phyloP scores from a whole-genome alignment of 768 basidiomycete genomes.

The Leucogyrophana mollusca region DNA sequence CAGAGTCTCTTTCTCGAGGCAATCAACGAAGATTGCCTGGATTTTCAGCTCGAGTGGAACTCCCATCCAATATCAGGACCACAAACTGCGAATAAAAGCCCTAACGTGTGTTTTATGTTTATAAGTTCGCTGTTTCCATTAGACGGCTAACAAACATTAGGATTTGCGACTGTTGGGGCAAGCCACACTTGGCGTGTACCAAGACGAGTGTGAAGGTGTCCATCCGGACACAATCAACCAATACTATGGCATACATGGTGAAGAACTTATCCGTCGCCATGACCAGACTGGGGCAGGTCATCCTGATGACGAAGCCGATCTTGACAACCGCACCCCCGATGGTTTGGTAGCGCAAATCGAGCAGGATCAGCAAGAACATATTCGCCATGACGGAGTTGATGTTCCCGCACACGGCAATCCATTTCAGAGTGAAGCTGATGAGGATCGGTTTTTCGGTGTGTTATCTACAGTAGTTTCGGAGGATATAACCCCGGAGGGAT shows the following conservation, averaged over 20 bases:
- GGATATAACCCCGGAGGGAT: constrained; percentile 6
- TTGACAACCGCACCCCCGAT: not conserved
- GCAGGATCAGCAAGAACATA: constrained; percentile 1
- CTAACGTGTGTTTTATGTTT: constrained; percentile 3
- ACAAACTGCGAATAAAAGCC: constrained; percentile 12
- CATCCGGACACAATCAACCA: constrained; percentile 14
- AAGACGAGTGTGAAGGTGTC: constrained; percentile 11
- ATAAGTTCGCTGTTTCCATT: not conserved
- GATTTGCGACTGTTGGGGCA: constrained; percentile 16
- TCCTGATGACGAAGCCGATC: constrained; percentile 4
- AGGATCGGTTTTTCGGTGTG: constrained; percentile 1
- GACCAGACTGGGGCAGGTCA: constrained; percentile 12
- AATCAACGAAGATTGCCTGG: constrained; percentile 35
- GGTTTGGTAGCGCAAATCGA: not conserved
- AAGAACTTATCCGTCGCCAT: not conserved
- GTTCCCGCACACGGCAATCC: constrained; percentile 6
- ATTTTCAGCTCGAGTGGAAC: constrained; percentile 40
- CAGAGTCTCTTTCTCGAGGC: constrained; percentile 37
- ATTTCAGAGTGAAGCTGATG: constrained; percentile 5
- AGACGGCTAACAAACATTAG: not conserved
- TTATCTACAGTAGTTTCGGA: not conserved
- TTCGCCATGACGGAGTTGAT: not conserved
- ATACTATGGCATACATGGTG: constrained; percentile 11
- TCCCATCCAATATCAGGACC: constrained; percentile 31
- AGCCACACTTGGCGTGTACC: constrained; percentile 4